Conservation (phyloP, 2,329 filamentous ascomycete genomes). For the Neopestalotiopsis clavispora region DNA sequence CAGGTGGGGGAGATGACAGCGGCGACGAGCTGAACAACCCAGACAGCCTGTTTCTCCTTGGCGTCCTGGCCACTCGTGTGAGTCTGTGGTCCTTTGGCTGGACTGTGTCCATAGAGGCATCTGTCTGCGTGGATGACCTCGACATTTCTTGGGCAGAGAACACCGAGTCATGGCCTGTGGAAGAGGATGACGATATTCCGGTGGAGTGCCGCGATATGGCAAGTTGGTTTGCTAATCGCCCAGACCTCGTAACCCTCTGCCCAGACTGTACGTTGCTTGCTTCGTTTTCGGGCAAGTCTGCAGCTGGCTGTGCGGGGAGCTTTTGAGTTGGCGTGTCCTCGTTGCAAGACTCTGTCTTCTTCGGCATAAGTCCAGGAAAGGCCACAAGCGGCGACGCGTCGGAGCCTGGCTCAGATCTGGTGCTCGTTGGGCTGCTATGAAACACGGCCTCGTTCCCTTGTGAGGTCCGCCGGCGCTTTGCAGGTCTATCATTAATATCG, state of each 20-base stretch:
- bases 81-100: constrained; percentile 23
- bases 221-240: constrained; percentile 24
- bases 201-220: constrained; percentile 29
- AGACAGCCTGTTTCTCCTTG: constrained; percentile 25
- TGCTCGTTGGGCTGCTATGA: background rate
- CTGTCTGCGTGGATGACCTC: constrained; percentile 32
- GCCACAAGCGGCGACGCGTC: constrained; percentile 20
- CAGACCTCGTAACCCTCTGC: constrained; percentile 32
- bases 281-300: background rate
- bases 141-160: constrained; percentile 30
- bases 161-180: constrained; percentile 29
- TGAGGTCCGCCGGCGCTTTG: constrained; percentile 21
- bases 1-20: constrained; percentile 60
- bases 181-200: constrained; percentile 28
- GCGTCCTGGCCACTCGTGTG: constrained; percentile 23
- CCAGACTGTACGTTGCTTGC: background rate
- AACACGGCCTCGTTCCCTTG: background rate
- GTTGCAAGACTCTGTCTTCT: background rate
- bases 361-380: constrained; percentile 5
- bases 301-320: background rate
- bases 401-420: constrained; percentile 15
- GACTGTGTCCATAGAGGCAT: constrained; percentile 19
- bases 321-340: background rate
- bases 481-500: constrained; percentile 30
- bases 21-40: constrained; percentile 54